phyloP scores from a whole-genome alignment of 192 early-diverging fungal species.

The Podila epigama region DNA sequence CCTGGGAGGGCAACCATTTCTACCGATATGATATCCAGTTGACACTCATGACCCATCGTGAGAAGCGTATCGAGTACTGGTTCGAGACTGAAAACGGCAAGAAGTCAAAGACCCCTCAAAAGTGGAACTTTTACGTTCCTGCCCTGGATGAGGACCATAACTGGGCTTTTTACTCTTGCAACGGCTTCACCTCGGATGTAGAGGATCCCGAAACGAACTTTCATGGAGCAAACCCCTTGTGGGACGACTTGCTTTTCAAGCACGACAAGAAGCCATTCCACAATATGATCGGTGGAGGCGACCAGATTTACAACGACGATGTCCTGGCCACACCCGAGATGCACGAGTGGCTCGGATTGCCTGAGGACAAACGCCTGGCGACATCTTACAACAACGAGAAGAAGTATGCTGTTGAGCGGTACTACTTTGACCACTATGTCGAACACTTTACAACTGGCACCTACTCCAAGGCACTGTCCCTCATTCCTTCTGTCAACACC shows the following conservation, averaged over 20 bases:
- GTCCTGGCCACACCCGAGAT: constrained; percentile 39
- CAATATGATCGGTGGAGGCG: constrained; percentile 75
- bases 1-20: constrained; percentile 41
- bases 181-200: constrained; percentile 69
- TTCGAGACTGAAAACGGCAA: constrained; percentile 38
- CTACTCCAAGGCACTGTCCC: constrained; percentile 70
- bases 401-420: constrained; percentile 60
- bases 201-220: constrained; percentile 49
- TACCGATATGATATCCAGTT: constrained; percentile 41
- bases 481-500: constrained; percentile 78
- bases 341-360: constrained; percentile 27
- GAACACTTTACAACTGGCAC: constrained; percentile 64
- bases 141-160: constrained; percentile 61
- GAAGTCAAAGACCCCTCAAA: constrained; percentile 13
- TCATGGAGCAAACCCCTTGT: constrained; percentile 56
- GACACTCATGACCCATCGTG: constrained; percentile 23
- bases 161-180: constrained; percentile 76
- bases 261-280: constrained; percentile 70
- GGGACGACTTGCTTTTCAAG: constrained; percentile 70
- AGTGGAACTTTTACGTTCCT: constrained; percentile 54
- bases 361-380: constrained; percentile 54
- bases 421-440: constrained; percentile 75
- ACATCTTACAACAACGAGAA: constrained; percentile 66
- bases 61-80: constrained; percentile 45
- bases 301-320: constrained; percentile 75